Evolutionary conservation across 2,329 filamentous ascomycete genomes (phyloP).

Genomic region (Xylogone sp.): DNA sequence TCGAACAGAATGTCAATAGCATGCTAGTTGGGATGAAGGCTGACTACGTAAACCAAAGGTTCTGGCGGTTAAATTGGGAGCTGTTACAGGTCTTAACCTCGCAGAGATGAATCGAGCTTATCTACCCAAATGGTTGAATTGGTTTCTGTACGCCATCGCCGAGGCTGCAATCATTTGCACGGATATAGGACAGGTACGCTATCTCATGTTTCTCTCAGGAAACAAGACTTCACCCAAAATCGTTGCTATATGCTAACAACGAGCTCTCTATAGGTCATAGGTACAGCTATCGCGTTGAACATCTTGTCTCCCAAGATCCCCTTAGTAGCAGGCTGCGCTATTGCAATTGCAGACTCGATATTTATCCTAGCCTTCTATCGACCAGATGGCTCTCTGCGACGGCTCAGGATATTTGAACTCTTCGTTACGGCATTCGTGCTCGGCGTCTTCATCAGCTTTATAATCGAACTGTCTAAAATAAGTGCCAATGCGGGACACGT

Average conservation of each 20-base stretch:
- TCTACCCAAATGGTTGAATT: conserved; percentile 47
- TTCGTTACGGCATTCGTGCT: conserved; percentile 51
- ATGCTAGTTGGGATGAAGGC: too few species aligned
- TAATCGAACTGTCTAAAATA: conserved; percentile 51
- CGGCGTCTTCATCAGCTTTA: conserved; percentile 53
- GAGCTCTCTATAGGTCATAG: conserved; percentile 40
- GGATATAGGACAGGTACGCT: conserved; percentile 20
- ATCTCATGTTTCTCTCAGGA: background rate
- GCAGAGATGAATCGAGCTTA: conserved; percentile 48
- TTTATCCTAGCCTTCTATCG: conserved; percentile 53
- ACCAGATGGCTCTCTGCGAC: conserved; percentile 46
- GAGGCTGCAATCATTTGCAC: conserved; percentile 36
- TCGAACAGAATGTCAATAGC: too few species aligned
- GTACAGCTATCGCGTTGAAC: conserved; percentile 53
- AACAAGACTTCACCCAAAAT: too few species aligned
- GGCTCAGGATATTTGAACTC: conserved; percentile 47
- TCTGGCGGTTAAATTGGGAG: conserved; percentile 31
- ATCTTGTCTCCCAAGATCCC: conserved; percentile 46
- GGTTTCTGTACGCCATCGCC: conserved; percentile 46
- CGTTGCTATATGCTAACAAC: background rate
- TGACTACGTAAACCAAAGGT: background rate
- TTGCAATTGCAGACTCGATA: conserved; percentile 52
- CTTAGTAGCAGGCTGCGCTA: conserved; percentile 51
- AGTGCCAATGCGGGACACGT: conserved; percentile 46
- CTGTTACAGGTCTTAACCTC: conserved; percentile 47